Evolutionary conservation across 306 rosid species (phyloP).

Genomic region (Rosa lucieae): DNA sequence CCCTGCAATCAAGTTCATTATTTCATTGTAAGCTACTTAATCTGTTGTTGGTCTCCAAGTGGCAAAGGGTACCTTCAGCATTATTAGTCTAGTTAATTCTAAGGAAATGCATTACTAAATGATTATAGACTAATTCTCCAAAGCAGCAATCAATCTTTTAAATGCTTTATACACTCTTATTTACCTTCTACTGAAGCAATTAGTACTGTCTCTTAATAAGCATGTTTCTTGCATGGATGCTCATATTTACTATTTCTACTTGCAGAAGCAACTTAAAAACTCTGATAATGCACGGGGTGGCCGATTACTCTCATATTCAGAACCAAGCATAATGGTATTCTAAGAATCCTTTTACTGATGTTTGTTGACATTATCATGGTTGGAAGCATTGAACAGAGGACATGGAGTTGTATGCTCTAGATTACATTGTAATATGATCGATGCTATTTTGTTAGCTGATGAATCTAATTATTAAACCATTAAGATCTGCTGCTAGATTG

Average conservation of each 20-base stretch:
- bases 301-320: conserved; percentile 46
- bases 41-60: not conserved
- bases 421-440: not conserved
- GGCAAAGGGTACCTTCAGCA: not conserved
- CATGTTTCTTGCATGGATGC: conserved; percentile 8
- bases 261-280: conserved; percentile 60
- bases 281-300: conserved; percentile 47
- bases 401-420: not conserved
- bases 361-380: conserved; percentile 7
- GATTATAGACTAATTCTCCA: not conserved
- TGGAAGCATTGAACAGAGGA: too few relatives aligned
- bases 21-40: not conserved
- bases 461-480: too few relatives aligned
- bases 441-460: too few relatives aligned
- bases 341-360: conserved; percentile 9
- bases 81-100: not conserved
- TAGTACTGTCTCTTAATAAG: conserved; percentile 5
- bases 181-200: conserved; percentile 5
- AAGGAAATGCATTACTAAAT: not conserved
- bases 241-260: conserved; percentile 23
- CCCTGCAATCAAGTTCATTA: not conserved
- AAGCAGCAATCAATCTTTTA: not conserved
- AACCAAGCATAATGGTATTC: conserved; percentile 53
- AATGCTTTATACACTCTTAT: not conserved
- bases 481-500: too few relatives aligned